Percentiles rank a stretch among this genome's conserved stretches.
These are phyloP conservation scores for Penicillium sp. DNA, from an alignment of 2,329 filamentous ascomycete species.

Conservation along the genomic window DNA sequence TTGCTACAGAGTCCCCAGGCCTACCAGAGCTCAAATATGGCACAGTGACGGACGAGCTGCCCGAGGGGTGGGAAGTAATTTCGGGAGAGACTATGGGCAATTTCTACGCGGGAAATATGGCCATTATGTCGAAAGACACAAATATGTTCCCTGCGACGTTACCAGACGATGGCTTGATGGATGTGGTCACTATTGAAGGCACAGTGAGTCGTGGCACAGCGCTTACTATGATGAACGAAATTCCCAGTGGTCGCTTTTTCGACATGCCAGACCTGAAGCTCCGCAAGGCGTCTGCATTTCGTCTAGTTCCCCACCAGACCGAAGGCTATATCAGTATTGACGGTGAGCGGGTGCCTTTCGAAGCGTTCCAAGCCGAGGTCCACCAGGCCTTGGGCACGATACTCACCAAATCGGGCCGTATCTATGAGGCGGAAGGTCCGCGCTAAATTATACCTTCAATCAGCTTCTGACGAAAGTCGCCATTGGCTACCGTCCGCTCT, in stretches of 20 bases:
- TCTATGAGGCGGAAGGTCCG: slow-evolving; percentile 62
- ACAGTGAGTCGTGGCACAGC: slow-evolving; percentile 66
- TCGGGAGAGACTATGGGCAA: slow-evolving; percentile 78
- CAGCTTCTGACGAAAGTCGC: not conserved
- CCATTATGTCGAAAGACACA: slow-evolving; percentile 80
- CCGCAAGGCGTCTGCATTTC: slow-evolving; percentile 81
- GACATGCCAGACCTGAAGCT: slow-evolving; percentile 75
- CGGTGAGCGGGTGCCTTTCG: slow-evolving; percentile 82
- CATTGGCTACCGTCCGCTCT: slow-evolving; percentile 2
- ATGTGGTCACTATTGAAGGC: slow-evolving; percentile 77
- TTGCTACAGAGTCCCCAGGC: slow-evolving; percentile 49
- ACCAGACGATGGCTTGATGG: slow-evolving; percentile 79
- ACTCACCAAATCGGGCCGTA: slow-evolving; percentile 69
- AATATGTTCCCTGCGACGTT: slow-evolving; percentile 81
- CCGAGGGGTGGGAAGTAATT: slow-evolving; percentile 71
- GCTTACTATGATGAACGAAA: slow-evolving; percentile 66
- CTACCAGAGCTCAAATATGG: slow-evolving; percentile 76
- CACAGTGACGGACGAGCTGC: slow-evolving; percentile 72
- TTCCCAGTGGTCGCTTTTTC: slow-evolving; percentile 74
- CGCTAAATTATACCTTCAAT: slow-evolving; percentile 12
- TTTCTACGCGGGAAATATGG: slow-evolving; percentile 95
- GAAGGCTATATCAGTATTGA: slow-evolving; percentile 91
- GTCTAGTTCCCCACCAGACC: slow-evolving; percentile 71
- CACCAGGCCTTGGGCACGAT: slow-evolving; percentile 79
- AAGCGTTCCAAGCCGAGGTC: slow-evolving; percentile 86